phyloP scores from a whole-genome alignment of 257 asterid genomes.

The Solanum virginianum region DNA sequence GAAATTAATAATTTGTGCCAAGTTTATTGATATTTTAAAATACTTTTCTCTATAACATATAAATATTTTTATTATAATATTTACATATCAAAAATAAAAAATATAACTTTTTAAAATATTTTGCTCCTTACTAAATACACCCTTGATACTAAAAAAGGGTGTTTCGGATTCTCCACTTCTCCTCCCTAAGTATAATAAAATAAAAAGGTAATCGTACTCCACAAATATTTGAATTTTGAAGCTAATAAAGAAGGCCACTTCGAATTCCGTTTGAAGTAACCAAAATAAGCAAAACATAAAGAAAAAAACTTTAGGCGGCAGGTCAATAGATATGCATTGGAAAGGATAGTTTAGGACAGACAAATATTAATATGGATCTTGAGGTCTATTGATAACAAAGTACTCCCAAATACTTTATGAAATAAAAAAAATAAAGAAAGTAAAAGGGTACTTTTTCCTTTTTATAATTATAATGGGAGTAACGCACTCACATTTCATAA shows the following conservation, averaged over 20 bases:
- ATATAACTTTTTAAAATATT: no score
- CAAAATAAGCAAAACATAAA: not conserved
- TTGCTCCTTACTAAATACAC: no score
- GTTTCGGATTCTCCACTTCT: not conserved
- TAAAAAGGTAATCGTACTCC: not conserved
- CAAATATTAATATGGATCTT: not conserved
- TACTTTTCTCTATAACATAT: no score
- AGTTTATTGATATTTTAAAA: no score
- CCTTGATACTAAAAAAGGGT: not conserved
- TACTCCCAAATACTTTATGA: no score
- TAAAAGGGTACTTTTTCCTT: no score
- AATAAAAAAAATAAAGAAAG: not conserved
- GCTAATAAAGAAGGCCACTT: not conserved
- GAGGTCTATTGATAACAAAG: not conserved
- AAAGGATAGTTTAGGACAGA: not conserved
- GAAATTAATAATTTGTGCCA: no score
- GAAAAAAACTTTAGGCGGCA: not conserved
- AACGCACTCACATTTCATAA: conserved; percentile 10
- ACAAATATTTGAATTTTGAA: not conserved
- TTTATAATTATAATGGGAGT: not conserved
- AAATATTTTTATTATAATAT: no score
- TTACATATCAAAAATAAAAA: no score
- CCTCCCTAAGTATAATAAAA: no score
- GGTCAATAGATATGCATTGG: not conserved
- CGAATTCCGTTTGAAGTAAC: not conserved